phyloP scores from a whole-genome alignment of 2,329 filamentous ascomycete species.

The Ophiostoma novo-ulmi region DNA sequence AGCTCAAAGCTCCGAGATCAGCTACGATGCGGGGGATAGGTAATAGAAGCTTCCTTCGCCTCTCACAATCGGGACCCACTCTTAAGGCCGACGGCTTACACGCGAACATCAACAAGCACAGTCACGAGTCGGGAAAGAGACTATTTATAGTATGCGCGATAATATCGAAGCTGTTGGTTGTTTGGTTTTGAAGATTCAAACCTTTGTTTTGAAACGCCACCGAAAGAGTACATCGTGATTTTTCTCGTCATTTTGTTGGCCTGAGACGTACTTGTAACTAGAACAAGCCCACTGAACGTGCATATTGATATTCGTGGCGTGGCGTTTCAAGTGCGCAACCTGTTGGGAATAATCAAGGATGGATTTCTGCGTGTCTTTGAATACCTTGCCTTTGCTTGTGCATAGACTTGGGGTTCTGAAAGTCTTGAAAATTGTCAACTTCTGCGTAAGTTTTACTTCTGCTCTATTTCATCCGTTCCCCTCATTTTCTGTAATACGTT shows the following conservation, averaged over 20 bases:
- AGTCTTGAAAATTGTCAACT: too few species aligned
- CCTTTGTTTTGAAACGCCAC: not conserved
- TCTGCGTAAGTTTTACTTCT: not conserved
- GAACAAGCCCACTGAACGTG: not conserved
- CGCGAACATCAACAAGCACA: not conserved
- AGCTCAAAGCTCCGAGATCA: not conserved
- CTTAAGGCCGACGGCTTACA: constrained; percentile 2
- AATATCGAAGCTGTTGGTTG: not conserved
- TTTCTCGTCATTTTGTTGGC: not conserved
- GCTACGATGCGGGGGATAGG: not conserved
- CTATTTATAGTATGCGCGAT: not conserved
- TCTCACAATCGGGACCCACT: not conserved
- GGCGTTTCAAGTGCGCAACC: not conserved
- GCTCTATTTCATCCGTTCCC: not conserved
- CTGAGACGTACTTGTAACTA: not conserved
- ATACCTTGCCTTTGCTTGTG: not conserved
- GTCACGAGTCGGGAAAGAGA: not conserved
- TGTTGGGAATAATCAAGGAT: not conserved
- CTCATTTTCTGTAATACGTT: not conserved
- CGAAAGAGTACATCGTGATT: not conserved
- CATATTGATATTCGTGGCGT: not conserved
- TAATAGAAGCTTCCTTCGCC: not conserved
- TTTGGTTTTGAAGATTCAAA: not conserved
- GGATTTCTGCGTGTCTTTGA: not conserved
- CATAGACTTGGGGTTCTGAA: not conserved